Conservation (phyloP, 163 green algal genomes). For the Scenedesmus sp. region DNA sequence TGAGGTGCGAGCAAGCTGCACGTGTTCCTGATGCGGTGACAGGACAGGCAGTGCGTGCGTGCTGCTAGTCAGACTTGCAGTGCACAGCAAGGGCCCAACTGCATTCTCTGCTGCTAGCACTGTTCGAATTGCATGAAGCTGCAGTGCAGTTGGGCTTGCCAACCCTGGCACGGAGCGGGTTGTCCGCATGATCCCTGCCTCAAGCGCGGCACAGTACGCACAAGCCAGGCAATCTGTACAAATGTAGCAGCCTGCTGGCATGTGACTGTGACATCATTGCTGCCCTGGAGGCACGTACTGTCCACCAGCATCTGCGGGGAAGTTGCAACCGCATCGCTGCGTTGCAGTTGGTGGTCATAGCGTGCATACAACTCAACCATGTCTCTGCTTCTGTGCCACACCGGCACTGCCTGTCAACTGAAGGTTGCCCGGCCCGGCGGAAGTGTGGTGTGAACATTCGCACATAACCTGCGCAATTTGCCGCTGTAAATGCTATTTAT, state of each 20-base stretch:
- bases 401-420: too few species aligned
- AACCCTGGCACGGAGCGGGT: neutral
- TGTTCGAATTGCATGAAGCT: neutral
- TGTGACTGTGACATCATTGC: neutral
- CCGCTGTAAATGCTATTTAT: too few species aligned
- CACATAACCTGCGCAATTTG: too few species aligned
- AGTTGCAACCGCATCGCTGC: neutral
- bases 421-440: too few species aligned
- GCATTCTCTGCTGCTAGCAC: too few species aligned
- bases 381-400: too few species aligned
- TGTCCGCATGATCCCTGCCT: neutral
- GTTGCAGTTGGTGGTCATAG: too few species aligned
- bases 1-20: neutral
- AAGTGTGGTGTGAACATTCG: too few species aligned
- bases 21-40: neutral
- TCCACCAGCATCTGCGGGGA: neutral
- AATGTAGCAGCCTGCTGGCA: neutral
- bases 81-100: neutral
- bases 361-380: too few species aligned
- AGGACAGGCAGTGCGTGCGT: neutral
- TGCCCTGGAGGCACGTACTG: neutral
- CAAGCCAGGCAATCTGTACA: constrained; percentile 3
- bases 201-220: neutral
- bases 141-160: neutral
- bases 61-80: neutral